These are phyloP conservation scores for Cryptococcus sp. DNA, from an alignment of 1,284 basidiomycete genomes.

Conservation along the genomic window DNA sequence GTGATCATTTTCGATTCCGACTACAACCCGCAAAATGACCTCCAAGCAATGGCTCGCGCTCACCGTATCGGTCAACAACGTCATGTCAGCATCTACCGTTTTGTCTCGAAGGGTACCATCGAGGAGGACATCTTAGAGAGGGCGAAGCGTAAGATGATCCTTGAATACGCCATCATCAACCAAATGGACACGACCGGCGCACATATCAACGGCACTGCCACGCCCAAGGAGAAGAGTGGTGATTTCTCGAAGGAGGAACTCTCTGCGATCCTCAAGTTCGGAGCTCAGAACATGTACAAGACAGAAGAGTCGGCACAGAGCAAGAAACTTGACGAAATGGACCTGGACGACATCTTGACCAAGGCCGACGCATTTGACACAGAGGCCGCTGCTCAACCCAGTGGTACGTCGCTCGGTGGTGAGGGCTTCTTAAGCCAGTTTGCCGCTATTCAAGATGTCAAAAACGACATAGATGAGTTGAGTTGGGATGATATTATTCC, in stretches of 20 bases:
- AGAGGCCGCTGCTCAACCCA: constrained; percentile 75
- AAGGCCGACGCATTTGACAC: constrained; percentile 98
- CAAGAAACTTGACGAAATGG: constrained; percentile 98
- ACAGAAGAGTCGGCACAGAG: constrained; percentile 90
- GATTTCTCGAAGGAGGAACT: constrained; percentile 94
- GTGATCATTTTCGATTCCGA: constrained; percentile 93
- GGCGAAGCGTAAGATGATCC: constrained; percentile 98
- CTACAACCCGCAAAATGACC: constrained; percentile 88
- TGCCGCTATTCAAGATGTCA: constrained; percentile 94
- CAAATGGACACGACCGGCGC: constrained; percentile 99
- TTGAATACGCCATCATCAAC: constrained; percentile 99
- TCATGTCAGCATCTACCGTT: constrained; percentile 95
- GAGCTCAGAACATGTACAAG: constrained; percentile 99
- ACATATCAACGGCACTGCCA: constrained; percentile 80
- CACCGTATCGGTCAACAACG: constrained; percentile 97
- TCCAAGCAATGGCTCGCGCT: constrained; percentile 98
- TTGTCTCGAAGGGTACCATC: constrained; percentile 98
- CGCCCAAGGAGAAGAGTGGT: constrained; percentile 76
- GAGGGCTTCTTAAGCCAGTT: constrained; percentile 95
- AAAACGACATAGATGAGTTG: constrained; percentile 75
- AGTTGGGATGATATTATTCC: constrained; percentile 99
- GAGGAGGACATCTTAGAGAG: constrained; percentile 98
- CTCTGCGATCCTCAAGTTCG: constrained; percentile 98
- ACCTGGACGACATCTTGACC: constrained; percentile 96
- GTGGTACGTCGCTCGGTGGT: constrained; percentile 87